Evolutionary conservation across 176 grass and related monocot species (phyloP), one percentile per base, ranked within the genome.

Genomic region (Rhynchospora breviuscula): DNA sequence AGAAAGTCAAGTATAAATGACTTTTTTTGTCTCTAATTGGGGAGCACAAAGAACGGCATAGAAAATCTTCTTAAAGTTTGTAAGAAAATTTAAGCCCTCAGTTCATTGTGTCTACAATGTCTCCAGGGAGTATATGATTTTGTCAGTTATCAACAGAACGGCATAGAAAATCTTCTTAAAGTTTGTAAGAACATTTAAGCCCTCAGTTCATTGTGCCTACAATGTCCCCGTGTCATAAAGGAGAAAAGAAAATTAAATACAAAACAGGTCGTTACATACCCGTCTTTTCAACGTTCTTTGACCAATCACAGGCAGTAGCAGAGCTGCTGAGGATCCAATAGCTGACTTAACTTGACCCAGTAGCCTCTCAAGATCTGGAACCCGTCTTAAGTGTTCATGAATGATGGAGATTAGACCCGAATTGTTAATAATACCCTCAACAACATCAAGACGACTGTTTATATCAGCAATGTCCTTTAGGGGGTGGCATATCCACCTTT

Each of bases 401-500:
- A 83, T 86, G 45, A 87, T 79, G 73, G 89, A 88, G 33, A 86
- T 85, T 48, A 98, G 48, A 44, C 63, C 92, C 67, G 84, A 81
- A 85, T 98, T 79, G 79, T 93, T 93, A 59, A 91, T 86, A 58
- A 98, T 91, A 18, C 87, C 95, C 45, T 94, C 90, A 69, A 98
- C 92, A 71, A 98, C 84, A 60, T 94, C 81, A 0, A 98, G 90
- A 85, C 92, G 91, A 49, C 47, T 83, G 49, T 98, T 94, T 65
- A 94, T 89, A 79, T 87, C 95, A 71, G 87, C 70, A 51, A 88
- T 83, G 81, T 94, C 89, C 52, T 89, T 98, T 63, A 98, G 79
- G 1, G 92, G 92, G 88, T 98, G 95, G 44, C 92, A 98, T 62
- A 94, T 91, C 95, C 95, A 98, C 65, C 85, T 90, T 91, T 88